Percentiles rank a stretch among this genome's conserved stretches.
phyloP scores from a whole-genome alignment of 169 alveolate genomes.

The Pseudocohnilembus persalinus region DNA sequence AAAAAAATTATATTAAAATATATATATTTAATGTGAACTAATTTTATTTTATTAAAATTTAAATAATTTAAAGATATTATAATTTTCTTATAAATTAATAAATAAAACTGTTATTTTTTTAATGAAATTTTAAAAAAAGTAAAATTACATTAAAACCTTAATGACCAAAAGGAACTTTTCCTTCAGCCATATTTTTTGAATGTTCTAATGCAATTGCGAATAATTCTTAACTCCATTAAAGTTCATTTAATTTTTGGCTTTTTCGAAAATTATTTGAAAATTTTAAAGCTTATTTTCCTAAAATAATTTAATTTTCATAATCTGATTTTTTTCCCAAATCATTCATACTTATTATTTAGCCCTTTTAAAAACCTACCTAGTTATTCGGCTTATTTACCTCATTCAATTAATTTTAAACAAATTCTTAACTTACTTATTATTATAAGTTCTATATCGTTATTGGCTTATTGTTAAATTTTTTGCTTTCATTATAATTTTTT shows the following conservation, averaged over 20 bases:
- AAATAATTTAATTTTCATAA: not conserved
- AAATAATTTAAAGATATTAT: too few relatives aligned
- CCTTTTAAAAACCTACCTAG: not conserved
- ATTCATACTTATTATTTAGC: not conserved
- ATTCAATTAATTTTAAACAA: not conserved
- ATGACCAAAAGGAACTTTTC: conserved; percentile 80
- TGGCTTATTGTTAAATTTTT: not conserved
- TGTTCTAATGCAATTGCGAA: conserved; percentile 72
- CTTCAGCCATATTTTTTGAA: conserved; percentile 80
- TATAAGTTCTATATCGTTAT: not conserved
- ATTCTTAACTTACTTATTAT: not conserved
- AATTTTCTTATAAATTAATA: too few relatives aligned
- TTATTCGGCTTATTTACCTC: not conserved
- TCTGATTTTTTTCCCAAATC: not conserved
- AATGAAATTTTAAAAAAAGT: too few relatives aligned
- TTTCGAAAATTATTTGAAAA: conserved; percentile 73
- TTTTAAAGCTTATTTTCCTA: conserved; percentile 78
- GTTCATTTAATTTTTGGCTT: conserved; percentile 63
- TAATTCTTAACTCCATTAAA: conserved; percentile 74
- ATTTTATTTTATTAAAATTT: too few relatives aligned
- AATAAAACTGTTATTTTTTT: too few relatives aligned
- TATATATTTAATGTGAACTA: too few relatives aligned
- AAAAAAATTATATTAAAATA: too few relatives aligned
- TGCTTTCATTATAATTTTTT: too few relatives aligned
- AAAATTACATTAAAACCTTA: conserved; percentile 69